Base-by-base conservation (phyloP, 73 alveolate genomes). In the Tetrahymena malaccensis region DNA sequence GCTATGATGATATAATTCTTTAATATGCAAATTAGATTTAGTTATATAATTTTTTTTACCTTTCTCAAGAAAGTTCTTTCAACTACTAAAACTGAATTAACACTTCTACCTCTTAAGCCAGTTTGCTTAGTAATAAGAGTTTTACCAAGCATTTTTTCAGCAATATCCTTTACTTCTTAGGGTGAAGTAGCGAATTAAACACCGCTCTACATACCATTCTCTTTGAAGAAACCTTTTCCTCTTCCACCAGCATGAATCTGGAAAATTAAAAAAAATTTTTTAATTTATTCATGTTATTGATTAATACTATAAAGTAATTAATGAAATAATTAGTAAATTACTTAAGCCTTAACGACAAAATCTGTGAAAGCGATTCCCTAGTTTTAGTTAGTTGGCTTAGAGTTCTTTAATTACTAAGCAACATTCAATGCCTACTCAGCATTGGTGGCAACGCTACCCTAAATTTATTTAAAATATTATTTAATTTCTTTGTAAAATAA, bases 121-220 rank as follows among this genome's bases (percentile, higher is more conserved):
- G 99, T 97, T 95, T 98, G 97, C 96, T 98, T 97, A 85, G 99
- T 97, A 58, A 98, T 96, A 34, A 98, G 95, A 44, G 98, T 97
- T 43, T 94, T 56, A 16, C 98, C 99, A 58, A 96, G 85, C 99
- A 98, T 98, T 55, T 96, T 94, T 35, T 44, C 35, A 17, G 98
- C 98, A 35, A 94, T 43, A 84, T 95, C 99, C 56, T 84, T 83
- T 15, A 95, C 99, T 85, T 97, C 97, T 85, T 95, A 97, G 11
- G 98, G 98, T 4, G 98, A 44, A 9, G 84, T 38, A 37, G 95
- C 98, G 27, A 96, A 96, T 35, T 97, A 97, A 57, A 96, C 97
- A 44, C 99, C 96, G 35, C 99, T 98, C 83, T 97, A 55, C 93
- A 97, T 95, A 35, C 97, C 98, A 85, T 93, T 96, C 85, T 97